These are phyloP conservation scores for Eucalyptus rudis DNA, from an alignment of 345 rosid species.

Conservation along the genomic window DNA sequence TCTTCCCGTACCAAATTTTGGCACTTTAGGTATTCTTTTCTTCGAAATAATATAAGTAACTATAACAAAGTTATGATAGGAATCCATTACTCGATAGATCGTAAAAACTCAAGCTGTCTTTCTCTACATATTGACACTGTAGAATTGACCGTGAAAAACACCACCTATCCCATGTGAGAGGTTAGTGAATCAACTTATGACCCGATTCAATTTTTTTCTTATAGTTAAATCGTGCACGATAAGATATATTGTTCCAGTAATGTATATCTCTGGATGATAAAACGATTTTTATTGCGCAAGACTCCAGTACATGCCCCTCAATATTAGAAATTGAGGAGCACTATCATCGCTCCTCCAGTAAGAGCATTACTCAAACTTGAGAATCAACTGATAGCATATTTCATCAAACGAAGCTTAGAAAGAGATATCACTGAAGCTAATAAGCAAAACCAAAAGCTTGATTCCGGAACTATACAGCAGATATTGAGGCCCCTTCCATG, in stretches of 20 bases:
- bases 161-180: too few relatives aligned
- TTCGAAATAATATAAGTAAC: fast-evolving
- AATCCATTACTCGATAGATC: too few relatives aligned
- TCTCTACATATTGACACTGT: too few relatives aligned
- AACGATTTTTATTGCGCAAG: background rate
- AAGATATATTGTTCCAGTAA: background rate
- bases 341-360: background rate
- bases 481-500: background rate
- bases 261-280: background rate
- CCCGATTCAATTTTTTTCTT: too few relatives aligned
- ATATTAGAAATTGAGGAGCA: background rate
- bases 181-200: too few relatives aligned
- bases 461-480: background rate
- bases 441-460: background rate
- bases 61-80: too few relatives aligned
- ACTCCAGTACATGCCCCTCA: background rate
- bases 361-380: background rate
- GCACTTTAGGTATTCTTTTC: fast-evolving
- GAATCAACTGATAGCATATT: background rate
- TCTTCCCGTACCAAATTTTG: fast-evolving
- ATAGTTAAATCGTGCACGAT: background rate
- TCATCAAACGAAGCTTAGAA: background rate
- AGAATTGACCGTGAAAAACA: too few relatives aligned
- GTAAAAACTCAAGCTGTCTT: too few relatives aligned
- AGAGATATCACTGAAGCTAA: background rate